Evolutionary conservation across 1,139 yeast species (phyloP).

Genomic region (Pichia inconspicua): DNA sequence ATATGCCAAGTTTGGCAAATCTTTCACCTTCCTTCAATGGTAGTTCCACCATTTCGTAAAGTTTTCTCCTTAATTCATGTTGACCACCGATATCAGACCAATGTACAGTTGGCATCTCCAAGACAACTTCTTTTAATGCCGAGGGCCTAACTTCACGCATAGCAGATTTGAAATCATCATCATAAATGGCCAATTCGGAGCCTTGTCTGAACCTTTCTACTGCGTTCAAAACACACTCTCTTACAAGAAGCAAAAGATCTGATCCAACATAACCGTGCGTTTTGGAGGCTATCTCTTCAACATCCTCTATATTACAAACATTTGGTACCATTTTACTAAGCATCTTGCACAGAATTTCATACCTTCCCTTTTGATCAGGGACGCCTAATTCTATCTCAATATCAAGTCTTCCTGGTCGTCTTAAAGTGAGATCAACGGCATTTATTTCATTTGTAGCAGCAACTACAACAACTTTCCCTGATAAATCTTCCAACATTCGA

Average conservation of each 20-base stretch:
- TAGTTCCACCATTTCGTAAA: slow-evolving; percentile 83
- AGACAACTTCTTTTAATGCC: slow-evolving; percentile 91
- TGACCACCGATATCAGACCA: slow-evolving; percentile 98
- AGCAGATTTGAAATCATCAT: slow-evolving; percentile 57
- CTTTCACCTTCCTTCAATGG: slow-evolving; percentile 82
- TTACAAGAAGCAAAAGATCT: slow-evolving; percentile 75
- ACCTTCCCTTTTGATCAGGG: slow-evolving; percentile 63
- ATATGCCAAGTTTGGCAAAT: slow-evolving; percentile 67
- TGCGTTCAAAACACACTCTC: slow-evolving; percentile 84
- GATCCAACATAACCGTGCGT: slow-evolving; percentile 82
- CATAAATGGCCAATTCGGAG: slow-evolving; percentile 15
- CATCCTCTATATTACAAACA: slow-evolving; percentile 54
- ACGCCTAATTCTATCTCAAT: slow-evolving; percentile 76
- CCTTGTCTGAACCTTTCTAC: slow-evolving; percentile 41
- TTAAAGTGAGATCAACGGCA: slow-evolving; percentile 72
- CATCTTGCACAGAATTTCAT: slow-evolving; percentile 55
- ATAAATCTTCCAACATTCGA: slow-evolving; percentile 87
- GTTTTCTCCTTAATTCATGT: slow-evolving; percentile 65
- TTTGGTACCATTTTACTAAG: slow-evolving; percentile 46
- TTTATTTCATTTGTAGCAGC: slow-evolving; percentile 64
- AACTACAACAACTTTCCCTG: slow-evolving; percentile 43
- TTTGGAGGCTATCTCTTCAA: slow-evolving; percentile 52
- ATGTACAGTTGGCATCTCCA: slow-evolving; percentile 88
- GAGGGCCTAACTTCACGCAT: slow-evolving; percentile 79
- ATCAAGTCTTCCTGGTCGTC: slow-evolving; percentile 92